Base-by-base conservation (phyloP, 257 asterid genomes). In the Leonotis leonurus region DNA sequence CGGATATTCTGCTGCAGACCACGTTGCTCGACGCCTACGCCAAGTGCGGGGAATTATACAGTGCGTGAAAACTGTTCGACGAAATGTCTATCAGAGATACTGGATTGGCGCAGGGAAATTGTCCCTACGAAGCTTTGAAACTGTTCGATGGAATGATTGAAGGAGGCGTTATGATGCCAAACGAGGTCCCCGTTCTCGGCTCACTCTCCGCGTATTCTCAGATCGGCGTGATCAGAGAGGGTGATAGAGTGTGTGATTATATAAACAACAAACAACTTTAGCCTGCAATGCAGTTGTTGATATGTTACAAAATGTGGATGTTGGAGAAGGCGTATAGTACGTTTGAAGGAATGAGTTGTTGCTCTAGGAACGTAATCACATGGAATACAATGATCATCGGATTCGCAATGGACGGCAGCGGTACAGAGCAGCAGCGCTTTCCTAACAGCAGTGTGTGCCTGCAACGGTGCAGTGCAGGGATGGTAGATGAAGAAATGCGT, bases 301-400 rank as follows among this genome's bases (percentile, higher is more conserved):
- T 60, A 93, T 85, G 96, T 89, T 46, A 78, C 86, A 0, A 93
- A 89, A 75, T 93, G 97, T 55, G 97, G 71, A 45, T 79, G 62
- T 74, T 87, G 45, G 88, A 84, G 25, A 82, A 83, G 74, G 96
- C 94, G 0, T 75, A 74, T 43, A 29, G 32, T 3, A 75, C 83
- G 25, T 93, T 93, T 45, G 66, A 72, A n/a, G 65, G 48, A 16
- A 81, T 89, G 95, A 74, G 52, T 51, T 86, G 93, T 69, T 86
- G 93, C 68, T 16, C 27, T 3, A 75, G 73, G 72, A 80, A 66
- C 35, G 18, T 76, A 18, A 75, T 93, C 69, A 89, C 96, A 2
- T 93, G 97, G 99, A 93, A 89, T 64, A 83, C 99, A 1, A 86
- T 93, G 94, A 85, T 93, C 46, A 89, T 89, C 95, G 97, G 85